Base-by-base conservation (phyloP, 257 asterid species). In the Striga asiatica region DNA sequence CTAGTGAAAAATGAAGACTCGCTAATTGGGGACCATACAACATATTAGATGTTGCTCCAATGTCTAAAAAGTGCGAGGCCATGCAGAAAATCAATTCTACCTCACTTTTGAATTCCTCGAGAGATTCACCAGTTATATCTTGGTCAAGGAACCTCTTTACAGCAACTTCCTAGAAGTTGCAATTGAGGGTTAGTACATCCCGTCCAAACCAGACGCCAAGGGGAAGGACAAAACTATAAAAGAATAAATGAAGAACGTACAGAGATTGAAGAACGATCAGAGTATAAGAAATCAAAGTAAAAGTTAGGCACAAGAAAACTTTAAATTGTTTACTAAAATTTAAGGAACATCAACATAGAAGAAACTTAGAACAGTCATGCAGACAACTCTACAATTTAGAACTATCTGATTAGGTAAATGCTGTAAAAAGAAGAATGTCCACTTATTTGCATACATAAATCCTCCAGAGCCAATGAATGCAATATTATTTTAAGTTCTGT, bases 41-140 rank as follows among this genome's bases (percentile, higher is more conserved):
- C 43, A 47, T 47, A 56, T 54, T 22, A 41, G 61, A 65, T 16
- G 58, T 5, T 29, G 61, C 56, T 38, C 24, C 37, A 58, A 62
- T 62, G 25, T 32, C 0, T 52, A 42, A 32, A 49, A 66, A 22
- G 14, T 8, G 54, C 8, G 24, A 54, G 37, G 29, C 21, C 9
- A 60, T 39, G 28, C 50, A 54, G 43, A 50, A 20, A 59, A 12
- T 50, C 48, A 60, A 54, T 43, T n/a, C 12, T 84, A 89, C 98
- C 98, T 91, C 98, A 67, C 96, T 83, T 75, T 58, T 91, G 68
- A 91, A 86, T 79, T 86, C 98, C 73, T 91, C 96, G 21, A 91
- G 96, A 66, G 94, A 81, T 78, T 91, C 96, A 23, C 93, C 94
- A 28, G 81, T 70, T 62, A 91, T 55, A 64, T 72, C 94, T 78